Evolutionary conservation across 2,329 filamentous ascomycete species (phyloP), one percentile per base, ranked within the genome.

Genomic region (Atkinsonella hypoxylon): DNA sequence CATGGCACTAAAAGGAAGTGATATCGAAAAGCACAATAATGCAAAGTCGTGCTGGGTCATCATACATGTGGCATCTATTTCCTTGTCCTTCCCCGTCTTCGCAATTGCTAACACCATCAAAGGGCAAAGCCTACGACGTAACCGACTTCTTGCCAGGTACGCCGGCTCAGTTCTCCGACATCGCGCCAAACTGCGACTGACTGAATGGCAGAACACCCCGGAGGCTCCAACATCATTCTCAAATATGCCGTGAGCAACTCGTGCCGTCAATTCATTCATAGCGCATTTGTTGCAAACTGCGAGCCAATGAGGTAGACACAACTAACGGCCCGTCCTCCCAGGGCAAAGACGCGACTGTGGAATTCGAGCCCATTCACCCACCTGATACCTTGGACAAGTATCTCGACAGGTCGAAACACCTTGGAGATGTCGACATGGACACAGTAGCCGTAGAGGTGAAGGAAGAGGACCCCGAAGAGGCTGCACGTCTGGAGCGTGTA

Each of bases 341-440:
- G 74, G 89, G 90, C 60, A 94, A 91, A 75, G 90, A 96, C 74
- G 89, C 89, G 39, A 94, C 89, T 36, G 87, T 90, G 65, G 89
- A 89, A 63, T 96, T 87, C 68, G 89, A 94, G 45, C 89, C 89
- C 36, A 93, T 96, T 56, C 78, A 82, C 66, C 90, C 90, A 2
- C 87, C 86, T 13, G 90, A 95, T 69, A 95, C 89, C 1, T 79
- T 96, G 50, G 81, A 85, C 65, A 85, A 85, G 74, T 95, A 87
- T 67, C 82, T 95, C 53, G 83, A 90, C 65, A 74, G 79, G 64
- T 86, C 83, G 32, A 95, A 95, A 72, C 90, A 95, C 66, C 72
- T 95, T 17, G 90, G 90, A n/a, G 75, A 81, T 50, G 89, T 96
- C 48, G 87, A 95, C 66, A 94, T 95, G 88, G 69, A 69, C 45